Percentiles rank a stretch among this genome's conserved stretches.
phyloP scores from a whole-genome alignment of 441 rosid genomes.

The Daphne laureola region DNA sequence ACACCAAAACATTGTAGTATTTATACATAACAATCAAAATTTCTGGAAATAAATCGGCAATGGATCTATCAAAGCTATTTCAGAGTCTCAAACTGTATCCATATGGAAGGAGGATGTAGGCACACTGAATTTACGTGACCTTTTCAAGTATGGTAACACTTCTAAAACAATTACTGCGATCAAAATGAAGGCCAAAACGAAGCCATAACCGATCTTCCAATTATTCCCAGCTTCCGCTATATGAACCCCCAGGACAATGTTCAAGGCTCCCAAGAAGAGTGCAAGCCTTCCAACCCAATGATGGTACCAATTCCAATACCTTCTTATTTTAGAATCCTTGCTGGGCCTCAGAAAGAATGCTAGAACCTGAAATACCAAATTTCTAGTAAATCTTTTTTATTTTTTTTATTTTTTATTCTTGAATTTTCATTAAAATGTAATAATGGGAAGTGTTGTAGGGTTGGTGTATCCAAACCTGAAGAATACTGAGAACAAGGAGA shows the following conservation, averaged over 20 bases:
- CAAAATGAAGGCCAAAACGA: slow-evolving; percentile 43
- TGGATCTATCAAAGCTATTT: no score
- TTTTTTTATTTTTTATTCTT: no score
- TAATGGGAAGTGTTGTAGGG: not conserved
- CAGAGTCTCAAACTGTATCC: slow-evolving; percentile 44
- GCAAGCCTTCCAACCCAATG: slow-evolving; percentile 75
- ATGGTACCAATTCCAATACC: slow-evolving; percentile 91
- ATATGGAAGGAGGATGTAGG: slow-evolving; percentile 57
- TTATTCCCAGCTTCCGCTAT: slow-evolving; percentile 45
- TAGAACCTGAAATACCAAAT: slow-evolving; percentile 37
- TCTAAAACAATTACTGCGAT: slow-evolving; percentile 51
- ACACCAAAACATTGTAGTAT: no score
- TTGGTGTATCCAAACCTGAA: slow-evolving; percentile 47
- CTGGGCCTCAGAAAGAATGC: slow-evolving; percentile 76
- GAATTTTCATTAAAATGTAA: not conserved
- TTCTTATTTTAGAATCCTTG: slow-evolving; percentile 63
- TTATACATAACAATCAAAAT: no score
- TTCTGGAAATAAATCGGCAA: no score
- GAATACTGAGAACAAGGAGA: slow-evolving; percentile 53
- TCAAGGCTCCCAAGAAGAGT: slow-evolving; percentile 68
- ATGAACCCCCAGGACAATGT: slow-evolving; percentile 59
- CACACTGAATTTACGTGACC: slow-evolving; percentile 21
- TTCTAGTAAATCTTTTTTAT: not conserved
- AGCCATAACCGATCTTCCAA: slow-evolving; percentile 74
- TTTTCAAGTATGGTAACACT: slow-evolving; percentile 36